Evolutionary conservation across 257 asterid genomes (phyloP), one percentile per base, ranked within the genome.

Genomic region (Eustoma russellianum): DNA sequence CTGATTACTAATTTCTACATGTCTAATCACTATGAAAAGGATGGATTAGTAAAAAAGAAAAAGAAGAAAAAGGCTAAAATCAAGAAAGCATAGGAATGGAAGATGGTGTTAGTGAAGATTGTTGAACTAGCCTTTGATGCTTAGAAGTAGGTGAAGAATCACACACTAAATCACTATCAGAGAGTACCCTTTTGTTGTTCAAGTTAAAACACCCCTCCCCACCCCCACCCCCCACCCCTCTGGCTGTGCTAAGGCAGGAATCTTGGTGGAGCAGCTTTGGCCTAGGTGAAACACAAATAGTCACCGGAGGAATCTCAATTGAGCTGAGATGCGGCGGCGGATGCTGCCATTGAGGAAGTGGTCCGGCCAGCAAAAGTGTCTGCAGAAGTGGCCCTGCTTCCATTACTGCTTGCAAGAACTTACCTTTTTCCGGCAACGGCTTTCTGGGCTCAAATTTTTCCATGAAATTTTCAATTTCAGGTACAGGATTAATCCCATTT

Each of bases 291-390:
- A 71, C 9, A n/a, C 77, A 63, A 48, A 85, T 74, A 9, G 95
- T 75, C 66, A 91, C 98, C 17, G 90, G 96, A 18, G 98, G 98
- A 40, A 91, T 91, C 70, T 91, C 96, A 1, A 70, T 53, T 41
- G 98, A 71, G 77, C 71, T 87, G 48, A 92, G 93, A 41, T 83
- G 90, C 5, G 99, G 99, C 0, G 99, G 99, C 15, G 99, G 99
- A 52, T 82, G 94, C 62, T 88, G 99, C 97, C 97, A 88, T 70
- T 77, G 94, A 34, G 97, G 97, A 2, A 92, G 94, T 13, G 99
- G 99, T 7, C 95, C 95, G 0, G 99, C 95, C 13, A 88, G 46
- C 8, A 87, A 82, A 45, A 85, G 95, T 0, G 94, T 87, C 41
- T 92, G 95, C 35, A 88, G 83, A 19, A 92, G 82, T 1, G 99